Base-by-base conservation (phyloP, 176 grass and related monocot genomes). In the Oryza nivara region DNA sequence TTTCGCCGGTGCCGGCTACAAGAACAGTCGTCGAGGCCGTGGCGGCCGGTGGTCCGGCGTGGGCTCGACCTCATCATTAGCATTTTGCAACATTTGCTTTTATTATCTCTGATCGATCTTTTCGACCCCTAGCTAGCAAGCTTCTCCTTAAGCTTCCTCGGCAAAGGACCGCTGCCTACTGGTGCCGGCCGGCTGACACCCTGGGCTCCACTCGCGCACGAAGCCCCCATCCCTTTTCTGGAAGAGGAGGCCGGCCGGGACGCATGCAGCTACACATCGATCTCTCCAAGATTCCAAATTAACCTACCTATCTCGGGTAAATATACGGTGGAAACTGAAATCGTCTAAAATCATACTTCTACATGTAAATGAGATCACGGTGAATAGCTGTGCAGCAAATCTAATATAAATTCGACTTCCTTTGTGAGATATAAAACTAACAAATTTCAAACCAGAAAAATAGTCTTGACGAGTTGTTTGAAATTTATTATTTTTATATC, bases 51-150 rank as follows among this genome's bases (percentile, higher is more conserved):
- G 84, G 88, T 87, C 88, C 69, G 84, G 88, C 88, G 84, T 90
- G 88, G 80, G 80, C 80, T 90, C 80, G 69, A 79, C 88, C 88
- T 83, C 68, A 90, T 90, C 88, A 90, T 90, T 83, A 49, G 75
- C 35, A 3, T 87, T 90, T 83, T 41, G 75, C 35, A 9, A 11
- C 8, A 63, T 23, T 23, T 63, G 20, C 58, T 63, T 63, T 63
- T 61, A 61, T 45, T 38, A 67, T 56, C 74, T 82, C 70, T 87
- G 12, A 14, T 56, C 44, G 14, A 52, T 46, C 52, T 38, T 14
- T n/a, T 60, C 65, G 22, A 23, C 73, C 54, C 60, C 3, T 72
- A 6, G 49, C 3, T 72, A 6, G 49, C 61, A 65, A 65, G 84
- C 73, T 72, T 67, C 35, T 72, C 58, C 66, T n/a, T 74, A 23